Conservation (phyloP, 2,329 filamentous ascomycete genomes). For the Alternaria infectoria region DNA sequence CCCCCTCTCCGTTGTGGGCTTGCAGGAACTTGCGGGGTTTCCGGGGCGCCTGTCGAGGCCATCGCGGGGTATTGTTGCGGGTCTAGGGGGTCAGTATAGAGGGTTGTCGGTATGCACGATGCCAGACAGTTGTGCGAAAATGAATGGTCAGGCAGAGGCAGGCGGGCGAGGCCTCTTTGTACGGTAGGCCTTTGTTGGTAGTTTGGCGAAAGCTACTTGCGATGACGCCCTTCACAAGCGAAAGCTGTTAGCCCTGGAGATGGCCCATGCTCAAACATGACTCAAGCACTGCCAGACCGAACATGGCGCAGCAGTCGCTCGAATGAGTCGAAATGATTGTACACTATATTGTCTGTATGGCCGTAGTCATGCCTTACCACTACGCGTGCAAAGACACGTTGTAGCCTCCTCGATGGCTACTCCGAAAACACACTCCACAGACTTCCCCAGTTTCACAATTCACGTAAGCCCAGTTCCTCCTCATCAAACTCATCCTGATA, state of each 20-base stretch:
- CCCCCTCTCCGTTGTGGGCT: conserved; percentile 39
- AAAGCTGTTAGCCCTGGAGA: conserved; percentile 9
- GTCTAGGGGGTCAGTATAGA: conserved; percentile 1
- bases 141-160: conserved; percentile 2
- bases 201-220: conserved; percentile 26
- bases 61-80: conserved; percentile 36
- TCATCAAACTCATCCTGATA: conserved; percentile 63
- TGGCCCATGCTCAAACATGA: conserved; percentile 16
- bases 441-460: conserved; percentile 21
- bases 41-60: conserved; percentile 36
- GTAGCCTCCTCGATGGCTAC: neutral
- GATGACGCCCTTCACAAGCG: conserved; percentile 37
- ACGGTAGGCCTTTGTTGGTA: conserved; percentile 14
- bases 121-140: neutral
- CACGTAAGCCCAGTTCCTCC: conserved; percentile 59
- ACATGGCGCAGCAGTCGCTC: conserved; percentile 8
- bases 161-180: conserved; percentile 27
- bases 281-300: conserved; percentile 13
- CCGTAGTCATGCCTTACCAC: neutral
- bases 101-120: neutral
- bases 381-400: neutral
- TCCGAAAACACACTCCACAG: neutral
- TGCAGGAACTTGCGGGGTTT: conserved; percentile 30
- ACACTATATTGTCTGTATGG: neutral
- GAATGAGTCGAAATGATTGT: conserved; percentile 37